Conservation (phyloP, 805 yeast genomes). For the Yamadazyma kitorensis region DNA sequence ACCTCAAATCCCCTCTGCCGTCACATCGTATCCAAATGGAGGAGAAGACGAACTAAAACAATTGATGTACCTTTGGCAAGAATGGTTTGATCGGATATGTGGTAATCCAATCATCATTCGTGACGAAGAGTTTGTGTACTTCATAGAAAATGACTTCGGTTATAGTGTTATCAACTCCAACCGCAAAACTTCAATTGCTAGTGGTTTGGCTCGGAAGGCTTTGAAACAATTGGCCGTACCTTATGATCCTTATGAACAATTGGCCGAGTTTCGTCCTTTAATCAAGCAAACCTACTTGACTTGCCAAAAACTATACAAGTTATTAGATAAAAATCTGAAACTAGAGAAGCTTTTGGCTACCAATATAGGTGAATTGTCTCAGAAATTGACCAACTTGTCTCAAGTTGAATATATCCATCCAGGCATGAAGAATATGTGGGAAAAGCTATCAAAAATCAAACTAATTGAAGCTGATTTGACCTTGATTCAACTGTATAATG, state of each 20-base stretch:
- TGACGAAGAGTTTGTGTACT: slow-evolving; percentile 84
- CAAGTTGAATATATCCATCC: slow-evolving; percentile 49
- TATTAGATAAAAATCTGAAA: slow-evolving; percentile 54
- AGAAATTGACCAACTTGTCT: slow-evolving; percentile 38
- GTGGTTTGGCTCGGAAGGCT: slow-evolving; percentile 85
- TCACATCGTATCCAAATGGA: slow-evolving; percentile 77
- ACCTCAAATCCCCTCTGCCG: slow-evolving; percentile 78
- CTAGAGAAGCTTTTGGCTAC: slow-evolving; percentile 50
- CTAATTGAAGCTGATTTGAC: slow-evolving; percentile 74
- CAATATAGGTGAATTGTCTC: slow-evolving; percentile 47
- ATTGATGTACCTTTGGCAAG: slow-evolving; percentile 61
- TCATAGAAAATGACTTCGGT: slow-evolving; percentile 73
- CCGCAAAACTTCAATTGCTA: slow-evolving; percentile 59
- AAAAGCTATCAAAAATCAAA: slow-evolving; percentile 66
- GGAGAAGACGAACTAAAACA: slow-evolving; percentile 74
- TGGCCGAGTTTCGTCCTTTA: slow-evolving; percentile 83
- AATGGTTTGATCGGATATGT: slow-evolving; percentile 79
- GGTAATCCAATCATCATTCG: slow-evolving; percentile 75
- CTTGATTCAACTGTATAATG: slow-evolving; percentile 66
- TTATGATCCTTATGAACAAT: slow-evolving; percentile 76
- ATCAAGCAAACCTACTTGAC: slow-evolving; percentile 70
- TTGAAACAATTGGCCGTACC: slow-evolving; percentile 91
- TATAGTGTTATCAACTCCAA: slow-evolving; percentile 61
- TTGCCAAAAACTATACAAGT: slow-evolving; percentile 52
- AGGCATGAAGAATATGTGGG: slow-evolving; percentile 79